Evolutionary conservation across 2,329 filamentous ascomycete genomes (phyloP), one percentile per base, ranked within the genome.

Genomic region (Nigrospora osmanthi): DNA sequence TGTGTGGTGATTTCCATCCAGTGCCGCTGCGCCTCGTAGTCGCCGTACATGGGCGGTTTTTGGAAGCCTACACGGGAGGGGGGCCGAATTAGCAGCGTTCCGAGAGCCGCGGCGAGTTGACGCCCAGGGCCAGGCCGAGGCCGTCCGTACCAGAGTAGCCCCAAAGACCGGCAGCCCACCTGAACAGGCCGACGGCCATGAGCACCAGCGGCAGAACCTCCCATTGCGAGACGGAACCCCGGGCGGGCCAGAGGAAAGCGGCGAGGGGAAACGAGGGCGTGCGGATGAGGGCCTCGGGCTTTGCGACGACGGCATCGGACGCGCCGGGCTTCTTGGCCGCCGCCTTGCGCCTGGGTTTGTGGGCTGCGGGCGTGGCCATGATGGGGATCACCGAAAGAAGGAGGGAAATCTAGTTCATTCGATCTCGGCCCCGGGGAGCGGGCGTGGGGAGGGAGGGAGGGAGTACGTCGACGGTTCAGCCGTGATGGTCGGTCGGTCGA

Each of bases 1-100:
- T 95, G 81, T 10, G 81, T 87, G 2, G 93, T 96, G 52, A 98
- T 74, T 61, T 98, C 93, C 90, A 98, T 95, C 93, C 93, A 98
- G 66, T 98, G 93, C 56, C 93, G 75, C 65, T 98, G 93, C 4
- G 94, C 93, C 70, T 98, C 93, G 67, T 95, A 98, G 66, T 98
- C 93, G 53, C 93, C 93, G 60, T 90, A 87, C 81, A 96, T 89
- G 6, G 93, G 93, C 33, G 90, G 90, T 48, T 79, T 80, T 47
- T 84, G 72, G 58, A 84, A 87, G 45, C 91, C 87, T 89, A 49
- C 4, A 45, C 17, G 13, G 19, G n/a, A n/a, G n/a, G n/a, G n/a
- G n/a, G n/a, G 33, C 38, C 35, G 30, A 38, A 28, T 51, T 35
- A 50, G 49, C 42, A 50, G 49, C 42, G 23, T 28, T 28, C 23